Evolutionary conservation across 208 protist species (phyloP).

Genomic region (Leishmania tarentolae): DNA sequence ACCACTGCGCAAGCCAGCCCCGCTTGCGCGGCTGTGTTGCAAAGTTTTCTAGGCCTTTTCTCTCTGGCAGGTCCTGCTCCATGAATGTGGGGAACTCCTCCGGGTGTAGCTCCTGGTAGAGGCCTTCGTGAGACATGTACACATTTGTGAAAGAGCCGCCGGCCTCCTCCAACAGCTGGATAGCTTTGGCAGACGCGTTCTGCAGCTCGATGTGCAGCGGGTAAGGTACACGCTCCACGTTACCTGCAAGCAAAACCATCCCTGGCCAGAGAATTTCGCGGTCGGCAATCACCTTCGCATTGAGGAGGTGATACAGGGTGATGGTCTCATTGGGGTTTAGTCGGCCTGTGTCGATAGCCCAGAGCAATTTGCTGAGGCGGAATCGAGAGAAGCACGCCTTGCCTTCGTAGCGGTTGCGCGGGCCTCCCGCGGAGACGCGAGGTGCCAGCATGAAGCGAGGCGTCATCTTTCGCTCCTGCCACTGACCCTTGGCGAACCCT

Average conservation of each 20-base stretch:
- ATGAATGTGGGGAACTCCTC: slow-evolving; percentile 86
- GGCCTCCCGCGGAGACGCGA: slow-evolving; percentile 77
- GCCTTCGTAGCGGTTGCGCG: slow-evolving; percentile 87
- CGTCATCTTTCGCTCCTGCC: slow-evolving; percentile 92
- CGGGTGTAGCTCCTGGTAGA: slow-evolving; percentile 88
- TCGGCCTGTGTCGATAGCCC: slow-evolving; percentile 85
- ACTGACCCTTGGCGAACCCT: slow-evolving; percentile 80
- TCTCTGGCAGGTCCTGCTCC: slow-evolving; percentile 84
- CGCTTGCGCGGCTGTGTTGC: slow-evolving; percentile 75
- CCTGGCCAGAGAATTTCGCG: slow-evolving; percentile 88
- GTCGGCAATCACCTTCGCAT: slow-evolving; percentile 72
- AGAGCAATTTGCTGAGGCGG: slow-evolving; percentile 75
- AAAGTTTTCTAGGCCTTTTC: slow-evolving; percentile 75
- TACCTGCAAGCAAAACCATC: slow-evolving; percentile 75
- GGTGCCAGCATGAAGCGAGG: slow-evolving; percentile 91
- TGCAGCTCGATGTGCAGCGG: slow-evolving; percentile 90
- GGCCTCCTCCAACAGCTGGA: slow-evolving; percentile 86
- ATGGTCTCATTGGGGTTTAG: slow-evolving; percentile 91
- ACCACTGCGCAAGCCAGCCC: slow-evolving; percentile 88
- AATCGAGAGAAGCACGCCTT: slow-evolving; percentile 80
- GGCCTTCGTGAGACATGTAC: slow-evolving; percentile 91
- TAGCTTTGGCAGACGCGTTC: slow-evolving; percentile 78
- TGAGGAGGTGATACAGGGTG: slow-evolving; percentile 81
- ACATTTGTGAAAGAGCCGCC: slow-evolving; percentile 86
- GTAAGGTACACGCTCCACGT: slow-evolving; percentile 71